Base-by-base conservation (phyloP, 2,329 filamentous ascomycete species). In the Cladophialophora yegresii region DNA sequence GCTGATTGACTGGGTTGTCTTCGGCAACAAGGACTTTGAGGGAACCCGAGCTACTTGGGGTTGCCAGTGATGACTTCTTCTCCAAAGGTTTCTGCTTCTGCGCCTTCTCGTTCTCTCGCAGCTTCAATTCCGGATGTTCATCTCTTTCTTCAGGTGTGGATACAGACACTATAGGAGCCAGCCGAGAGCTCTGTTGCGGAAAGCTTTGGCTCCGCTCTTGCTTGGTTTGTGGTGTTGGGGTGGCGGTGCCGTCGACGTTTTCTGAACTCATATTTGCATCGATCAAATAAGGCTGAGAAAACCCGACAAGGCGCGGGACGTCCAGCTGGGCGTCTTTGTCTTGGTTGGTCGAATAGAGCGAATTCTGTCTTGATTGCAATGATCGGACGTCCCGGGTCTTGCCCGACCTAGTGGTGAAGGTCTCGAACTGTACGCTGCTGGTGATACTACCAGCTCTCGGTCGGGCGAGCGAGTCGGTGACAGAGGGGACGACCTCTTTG, bases 1-100 rank as follows among this genome's bases (percentile, higher is more conserved):
- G 83, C 71, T 85, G 83, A 67, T 86, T 86, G 28, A 86, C 82
- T 45, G 84, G 84, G 73, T 89, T 89, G 72, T 89, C 87, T 74
- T 96, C 92, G 0, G 92, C 92, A 12, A 96, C 92, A 8, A 96
- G 81, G 0, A 96, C 90, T 22, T 89, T 87, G 54, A 95, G 82
- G 68, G 87, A 90, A 40, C 83, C 79, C 16, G 77, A 77, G 22
- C 77, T 79, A 59, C 81, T 75, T 0, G 82, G 82, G 2, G 81
- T 81, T 73, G 88, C 83, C 0, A 85, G 85, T 66, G 87, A 83
- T 5, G 86, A 87, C 30, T 59, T 51, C 32, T 7, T 26, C 47
- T 51, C 45, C 13, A 40, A 4, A 9, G 26, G 40, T 16, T 58
- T 43, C 20, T 28, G 8, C 13, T 58, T 43, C 20, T 28, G 8